phyloP scores from a whole-genome alignment of 2,329 filamentous ascomycete species.

The Amauroascus niger region DNA sequence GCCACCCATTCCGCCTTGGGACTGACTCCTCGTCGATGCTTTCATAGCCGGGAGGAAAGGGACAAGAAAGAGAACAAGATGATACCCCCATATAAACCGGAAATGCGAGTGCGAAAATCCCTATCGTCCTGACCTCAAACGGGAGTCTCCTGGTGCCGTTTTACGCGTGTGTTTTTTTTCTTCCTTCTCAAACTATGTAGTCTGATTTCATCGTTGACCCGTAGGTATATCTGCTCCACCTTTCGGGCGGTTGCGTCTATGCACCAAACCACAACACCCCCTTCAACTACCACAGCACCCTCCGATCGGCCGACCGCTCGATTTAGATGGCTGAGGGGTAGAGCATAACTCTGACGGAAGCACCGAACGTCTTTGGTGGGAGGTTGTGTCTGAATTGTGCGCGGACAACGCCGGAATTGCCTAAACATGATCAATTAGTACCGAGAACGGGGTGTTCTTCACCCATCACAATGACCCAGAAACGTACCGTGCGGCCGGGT shows the following conservation, averaged over 20 bases:
- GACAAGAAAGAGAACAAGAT: constrained; percentile 3
- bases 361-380: constrained; percentile 91
- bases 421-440: constrained; percentile 37
- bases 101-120: constrained; percentile 6
- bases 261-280: background rate
- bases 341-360: constrained; percentile 92
- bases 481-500: constrained; percentile 81
- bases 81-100: constrained; percentile 8
- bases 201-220: background rate
- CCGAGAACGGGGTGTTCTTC: background rate
- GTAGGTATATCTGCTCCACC: background rate
- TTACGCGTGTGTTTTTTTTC: background rate
- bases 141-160: background rate
- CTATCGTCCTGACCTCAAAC: constrained; percentile 1
- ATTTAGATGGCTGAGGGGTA: constrained; percentile 95
- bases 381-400: constrained; percentile 96
- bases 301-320: background rate
- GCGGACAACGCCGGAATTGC: constrained; percentile 96
- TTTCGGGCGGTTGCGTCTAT: background rate
- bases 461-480: background rate
- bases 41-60: constrained; percentile 1
- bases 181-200: background rate
- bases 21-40: constrained; percentile 5
- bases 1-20: constrained; percentile 3
- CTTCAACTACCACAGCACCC: background rate